Base-by-base conservation (phyloP, 768 basidiomycete species). In the Auricularia auricula-judae region DNA sequence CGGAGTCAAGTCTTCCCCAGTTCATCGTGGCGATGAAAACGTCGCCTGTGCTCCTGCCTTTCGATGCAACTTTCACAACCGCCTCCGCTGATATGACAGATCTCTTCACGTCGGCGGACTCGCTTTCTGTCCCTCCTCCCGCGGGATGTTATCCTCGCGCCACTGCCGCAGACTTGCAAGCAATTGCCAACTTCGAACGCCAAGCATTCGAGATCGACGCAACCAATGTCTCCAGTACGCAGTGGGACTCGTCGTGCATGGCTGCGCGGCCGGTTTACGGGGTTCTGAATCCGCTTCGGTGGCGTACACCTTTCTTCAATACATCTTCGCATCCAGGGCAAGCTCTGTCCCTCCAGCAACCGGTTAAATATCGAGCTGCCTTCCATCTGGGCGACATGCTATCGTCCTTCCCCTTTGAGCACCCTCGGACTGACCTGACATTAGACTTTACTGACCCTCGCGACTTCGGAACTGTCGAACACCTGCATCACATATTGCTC, bases 221-320 rank as follows among this genome's bases (percentile, higher is more conserved):
- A 4, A 63, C 67, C 2, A 53, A 73, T 16, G 63, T 71, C 0
- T 62, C 74, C 33, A 67, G 78, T 3, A 69, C 75, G 12, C 67
- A 71, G 53, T 85, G 86, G 68, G 72, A 83, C 67, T 51, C 78
- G 7, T 71, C 75, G 3, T 88, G 87, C 71, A 87, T 79, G 71
- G 74, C 79, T 8, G 76, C 78, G 67, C 79, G 83, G 35, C 86
- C 85, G 2, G 73, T 85, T n/a, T 88, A 88, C 68, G 86, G 86
- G 18, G 75, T 84, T 33, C 74, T 88, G 62, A 79, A 87, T 67
- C 70, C 86, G 16, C 71, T 86, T 42, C 78, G 75, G n/a, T 73
- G 85, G 33, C 81, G 86, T 16, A 75, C 86, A 34, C 85, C 86
- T 16, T 87, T 84, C 71, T 62, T 74, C 10, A 81, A 85, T 70